phyloP scores from a whole-genome alignment of 306 rosid genomes.

The Quercus robur region DNA sequence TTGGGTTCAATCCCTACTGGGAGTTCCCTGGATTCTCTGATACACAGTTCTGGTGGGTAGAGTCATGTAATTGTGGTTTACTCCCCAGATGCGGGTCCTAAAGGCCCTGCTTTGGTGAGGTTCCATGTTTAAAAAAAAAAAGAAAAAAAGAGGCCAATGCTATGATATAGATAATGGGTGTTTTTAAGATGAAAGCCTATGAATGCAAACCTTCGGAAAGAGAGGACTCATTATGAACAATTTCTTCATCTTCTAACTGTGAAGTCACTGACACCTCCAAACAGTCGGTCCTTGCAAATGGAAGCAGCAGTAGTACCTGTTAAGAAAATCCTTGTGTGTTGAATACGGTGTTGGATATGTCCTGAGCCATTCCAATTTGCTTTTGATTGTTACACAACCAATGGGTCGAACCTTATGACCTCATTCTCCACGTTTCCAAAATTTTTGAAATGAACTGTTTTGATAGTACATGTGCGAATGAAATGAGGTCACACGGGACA shows the following conservation, averaged over 20 bases:
- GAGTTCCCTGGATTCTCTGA: no score
- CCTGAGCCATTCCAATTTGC: neutral
- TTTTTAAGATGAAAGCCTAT: neutral
- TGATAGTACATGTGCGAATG: neutral
- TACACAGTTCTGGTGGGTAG: no score
- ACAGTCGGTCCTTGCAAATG: neutral
- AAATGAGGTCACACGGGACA: neutral
- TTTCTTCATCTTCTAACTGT: neutral
- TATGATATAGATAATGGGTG: neutral
- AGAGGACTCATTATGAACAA: neutral
- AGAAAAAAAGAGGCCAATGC: no score
- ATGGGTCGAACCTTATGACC: neutral
- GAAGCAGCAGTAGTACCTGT: neutral
- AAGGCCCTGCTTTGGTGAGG: no score
- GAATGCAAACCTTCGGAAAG: neutral
- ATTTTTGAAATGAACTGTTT: neutral
- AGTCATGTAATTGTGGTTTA: no score
- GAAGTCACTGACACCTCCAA: neutral
- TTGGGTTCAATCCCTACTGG: no score
- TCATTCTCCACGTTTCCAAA: neutral
- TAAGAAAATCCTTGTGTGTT: neutral
- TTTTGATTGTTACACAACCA: neutral
- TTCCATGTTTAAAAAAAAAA: no score
- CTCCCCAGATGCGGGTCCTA: no score
- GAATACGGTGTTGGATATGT: neutral